Base-by-base conservation (phyloP, 2,329 filamentous ascomycete species). In the Xylaria sp. region DNA sequence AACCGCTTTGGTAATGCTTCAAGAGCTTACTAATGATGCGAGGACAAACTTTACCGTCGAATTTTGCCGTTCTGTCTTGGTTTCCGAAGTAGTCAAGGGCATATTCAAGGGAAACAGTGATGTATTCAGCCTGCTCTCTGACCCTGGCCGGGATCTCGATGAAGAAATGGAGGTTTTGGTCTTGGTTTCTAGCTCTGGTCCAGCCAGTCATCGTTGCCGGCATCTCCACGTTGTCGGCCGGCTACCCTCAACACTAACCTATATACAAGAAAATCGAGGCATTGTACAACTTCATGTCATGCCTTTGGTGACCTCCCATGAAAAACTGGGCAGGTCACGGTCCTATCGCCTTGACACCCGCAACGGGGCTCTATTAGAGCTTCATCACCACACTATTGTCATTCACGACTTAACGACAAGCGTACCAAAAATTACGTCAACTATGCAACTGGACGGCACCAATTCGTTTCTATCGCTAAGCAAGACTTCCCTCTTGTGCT, bases 391-490 rank as follows among this genome's bases (percentile, higher is more conserved):
- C 11, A 79, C 76, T 0, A 80, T 94, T 20, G 83, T 81, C 29
- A 86, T 88, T 2, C 92, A 89, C 75, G 88, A 92, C 68, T 79
- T 94, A 38, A 86, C 85, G 17, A 83, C 85, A 15, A 86, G 86
- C 17, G 80, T 90, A 6, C 90, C 90, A 0, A 89, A 85, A 70
- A 77, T 89, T 29, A 83, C 84, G 62, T 88, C 89, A 15, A 81
- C 79, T 15, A 80, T 90, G 29, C 78, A 82, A 5, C 79, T 86
- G 45, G 79, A 84, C 5, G 83, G 80, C 1, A 81, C 88, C 2
- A 81, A 82, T 22, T 90, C 90, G 1, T 92, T 93, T 73, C 75
- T 90, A 6, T 85, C 89, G 6, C 80, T 94, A 0, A 92, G 90
- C 7, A 86, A 86, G 63, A 88, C 90, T 7, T 87, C 90, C 4